Base-by-base conservation (phyloP, 1,139 yeast species). In the Debaryomyces nepalensis region DNA sequence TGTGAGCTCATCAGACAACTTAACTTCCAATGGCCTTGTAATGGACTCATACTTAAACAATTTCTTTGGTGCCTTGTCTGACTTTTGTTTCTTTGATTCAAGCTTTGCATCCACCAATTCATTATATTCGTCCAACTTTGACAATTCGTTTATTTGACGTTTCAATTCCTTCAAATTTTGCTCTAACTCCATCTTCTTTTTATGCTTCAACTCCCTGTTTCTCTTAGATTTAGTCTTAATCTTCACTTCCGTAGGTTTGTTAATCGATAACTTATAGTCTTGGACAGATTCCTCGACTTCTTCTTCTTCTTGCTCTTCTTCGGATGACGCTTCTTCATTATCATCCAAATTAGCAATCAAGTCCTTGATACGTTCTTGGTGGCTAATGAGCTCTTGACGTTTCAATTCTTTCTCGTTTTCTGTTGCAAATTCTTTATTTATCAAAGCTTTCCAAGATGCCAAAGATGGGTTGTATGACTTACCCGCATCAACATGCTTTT, bases 391-490 rank as follows among this genome's bases (percentile, higher is more conserved):
- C 53, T 75, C 71, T 45, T 79, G 67, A 54, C 87, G 77, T 55
- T 81, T 76, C 45, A 80, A 77, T 52, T 89, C 97, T 45, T 77
- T 78, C 43, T 77, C 73, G 54, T 81, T 77, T 58, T 90, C 97
- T 42, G 73, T 70, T 41, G 64, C 73, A 54, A 77, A 84, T 63
- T 90, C 97, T 45, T 73, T 70, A 46, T 79, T 70, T 43, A 93
- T 78, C 53, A 91, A 73, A 22, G 68, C 69, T 55, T 82, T 81
- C 99, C 99, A 93, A 26, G 88, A 81, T 46, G 84, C 87, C 50
- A 85, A 71, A 10, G 95, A 79, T 26, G 99, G 99, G 60, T 93
- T 93, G 60, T 93, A 93, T 3, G 98, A 91, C 62, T 87, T 87
- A 42, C 99, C 99, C 2, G 84, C 93, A 54, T 84, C 85, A 5